Evolutionary conservation across 129 eudicot genomes (phyloP), one percentile per base, ranked within the genome.

Genomic region (Chrysanthemum lavandulifolium): DNA sequence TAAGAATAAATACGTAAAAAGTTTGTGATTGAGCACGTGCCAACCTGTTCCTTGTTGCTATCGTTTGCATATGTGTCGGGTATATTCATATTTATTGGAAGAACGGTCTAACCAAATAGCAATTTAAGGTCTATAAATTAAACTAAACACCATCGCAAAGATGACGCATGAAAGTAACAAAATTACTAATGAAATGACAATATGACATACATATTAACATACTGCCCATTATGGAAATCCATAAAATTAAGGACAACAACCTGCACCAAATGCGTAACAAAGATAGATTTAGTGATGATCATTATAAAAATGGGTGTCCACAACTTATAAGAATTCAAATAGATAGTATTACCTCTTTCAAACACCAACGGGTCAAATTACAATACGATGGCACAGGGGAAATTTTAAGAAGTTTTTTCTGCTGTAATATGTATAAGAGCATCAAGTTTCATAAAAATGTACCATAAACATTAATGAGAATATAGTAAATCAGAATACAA

Each of bases 171-270:
- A 3, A 29, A 11, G n/a, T 60, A 18, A 54, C n/a, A n/a, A n/a
- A 56, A 13, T 16, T n/a, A 10, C 12, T 3, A 27, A 67, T 45
- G 16, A 57, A 3, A 13, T 16, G 5, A 61, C 64, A 31, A 95
- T 62, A 90, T 77, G 69, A 69, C 68, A 76, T 90, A 95, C 97
- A 88, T 88, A 23, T 88, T 88, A 10, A 78, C 87, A 70, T 88
- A 95, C 73, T 95, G 99, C 63, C 25, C 23, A 72, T 90, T 84
- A 73, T 90, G 91, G 33, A 84, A 95, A 75, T 90, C 96, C 57
- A 97, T 97, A 75, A 95, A 90, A 71, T 70, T 86, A 68, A 95
- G 92, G 58, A 94, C 89, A 43, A 96, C 99, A 82, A 90, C 91
- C 99, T 95, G 96, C 49, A 73, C 36, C 62, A 67, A 78, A 27